Evolutionary conservation across 139 green algal species (phyloP).

Genomic region (Chlamydomonas sp.): DNA sequence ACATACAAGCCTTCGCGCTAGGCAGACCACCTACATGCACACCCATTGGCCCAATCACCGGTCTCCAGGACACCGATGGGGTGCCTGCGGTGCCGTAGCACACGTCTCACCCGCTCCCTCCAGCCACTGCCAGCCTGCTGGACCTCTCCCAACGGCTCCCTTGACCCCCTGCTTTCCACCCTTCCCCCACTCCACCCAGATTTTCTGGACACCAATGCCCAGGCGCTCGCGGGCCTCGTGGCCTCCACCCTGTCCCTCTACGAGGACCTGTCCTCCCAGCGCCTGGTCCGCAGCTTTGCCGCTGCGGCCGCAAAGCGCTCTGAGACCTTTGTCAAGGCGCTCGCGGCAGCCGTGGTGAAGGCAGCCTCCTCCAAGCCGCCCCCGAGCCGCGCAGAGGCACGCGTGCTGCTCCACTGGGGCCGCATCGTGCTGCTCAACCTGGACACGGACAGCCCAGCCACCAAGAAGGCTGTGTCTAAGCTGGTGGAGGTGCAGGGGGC

Average conservation of each 20-base stretch:
- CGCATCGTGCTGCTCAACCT: conserved; percentile 58
- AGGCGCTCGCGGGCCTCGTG: conserved; percentile 51
- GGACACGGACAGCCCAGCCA: conserved; percentile 28
- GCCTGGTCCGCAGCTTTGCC: conserved; percentile 47
- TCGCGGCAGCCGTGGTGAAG: conserved; percentile 63
- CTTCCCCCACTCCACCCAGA: conserved; percentile 43
- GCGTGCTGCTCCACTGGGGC: conserved; percentile 66
- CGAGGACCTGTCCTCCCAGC: conserved; percentile 38
- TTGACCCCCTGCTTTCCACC: neutral
- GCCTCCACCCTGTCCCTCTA: conserved; percentile 34
- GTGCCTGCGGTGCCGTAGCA: too few species aligned
- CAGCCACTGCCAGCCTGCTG: too few species aligned
- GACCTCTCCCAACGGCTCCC: neutral
- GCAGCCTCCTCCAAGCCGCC: conserved; percentile 36
- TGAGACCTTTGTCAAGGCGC: conserved; percentile 64
- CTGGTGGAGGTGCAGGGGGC: conserved; percentile 70
- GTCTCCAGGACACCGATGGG: too few species aligned
- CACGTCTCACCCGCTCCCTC: too few species aligned
- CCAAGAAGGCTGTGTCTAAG: conserved; percentile 76
- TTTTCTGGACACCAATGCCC: conserved; percentile 59
- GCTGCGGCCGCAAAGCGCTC: conserved; percentile 22
- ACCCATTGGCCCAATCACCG: too few species aligned
- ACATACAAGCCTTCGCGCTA: too few species aligned
- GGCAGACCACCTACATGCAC: too few species aligned
- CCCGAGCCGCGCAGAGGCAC: conserved; percentile 18